Base-by-base conservation (phyloP, 2,329 filamentous ascomycete species). In the Alternaria sp. region DNA sequence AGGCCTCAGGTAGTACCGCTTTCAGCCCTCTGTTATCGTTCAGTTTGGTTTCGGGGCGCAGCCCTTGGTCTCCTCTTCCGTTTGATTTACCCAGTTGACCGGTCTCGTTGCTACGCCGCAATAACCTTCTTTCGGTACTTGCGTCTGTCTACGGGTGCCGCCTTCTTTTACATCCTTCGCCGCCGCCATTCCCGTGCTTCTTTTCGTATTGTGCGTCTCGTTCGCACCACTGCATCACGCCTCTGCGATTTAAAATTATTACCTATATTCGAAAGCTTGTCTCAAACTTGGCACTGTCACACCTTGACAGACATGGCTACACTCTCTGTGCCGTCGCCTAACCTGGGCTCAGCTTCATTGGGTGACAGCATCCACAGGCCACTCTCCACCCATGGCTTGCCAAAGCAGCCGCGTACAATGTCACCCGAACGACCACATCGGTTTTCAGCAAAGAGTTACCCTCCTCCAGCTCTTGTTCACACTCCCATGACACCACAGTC, bases 331-430 rank as follows among this genome's bases (percentile, higher is more conserved):
- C 66, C 70, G 54, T 67, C 71, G 22, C 70, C 65, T 42, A 69
- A 66, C 38, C 65, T 68, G 32, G 60, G 61, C 43, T 62, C 67
- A 39, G 63, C 65, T 52, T 70, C 74, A 46, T 61, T 61, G 26
- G 59, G 64, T 54, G 62, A 51, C 18, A 68, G 67, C 56, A 53
- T 68, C 32, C 72, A 71, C 60, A 61, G 69, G 51, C 70, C 74
- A 18, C 65, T 77, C 24, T 74, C 75, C 26, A 70, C 61, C 51
- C 74, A 77, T 63, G 75, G 74, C 26, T 62, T 78, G 70, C 75
- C 75, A 12, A 77, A 75, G 54, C 60, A 67, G 46, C 73, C 73
- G 48, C 63, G 67, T 38, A 67, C 69, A 47, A 60, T 66, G 43
- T 74, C 73, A 22, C 68, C 71, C 34, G 68, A 70, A 55, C 65